Percentiles rank a stretch among this genome's conserved stretches.
Evolutionary conservation across 352 stramenopile genomes (phyloP).

Genomic region (Phytophthora citrophthora): DNA sequence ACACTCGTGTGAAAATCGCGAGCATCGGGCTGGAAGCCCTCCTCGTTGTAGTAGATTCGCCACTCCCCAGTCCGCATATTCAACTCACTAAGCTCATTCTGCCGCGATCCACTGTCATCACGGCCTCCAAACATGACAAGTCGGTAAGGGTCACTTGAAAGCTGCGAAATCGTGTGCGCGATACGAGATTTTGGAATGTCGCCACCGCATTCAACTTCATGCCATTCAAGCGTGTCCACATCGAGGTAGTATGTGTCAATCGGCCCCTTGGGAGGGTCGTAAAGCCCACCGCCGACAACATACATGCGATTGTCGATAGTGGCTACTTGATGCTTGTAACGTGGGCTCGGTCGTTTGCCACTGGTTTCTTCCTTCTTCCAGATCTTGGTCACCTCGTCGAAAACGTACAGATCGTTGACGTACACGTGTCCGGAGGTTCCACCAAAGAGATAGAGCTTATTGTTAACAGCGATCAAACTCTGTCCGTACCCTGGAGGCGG

Average conservation of each 20-base stretch:
- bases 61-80: constrained; percentile 69
- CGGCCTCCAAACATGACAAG: constrained; percentile 84
- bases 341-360: constrained; percentile 67
- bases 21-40: constrained; percentile 71
- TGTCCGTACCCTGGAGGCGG: constrained; percentile 81
- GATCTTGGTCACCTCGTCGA: constrained; percentile 71
- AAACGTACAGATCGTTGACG: constrained; percentile 87
- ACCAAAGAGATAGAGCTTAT: constrained; percentile 85
- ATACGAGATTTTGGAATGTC: constrained; percentile 78
- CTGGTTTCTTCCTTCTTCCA: constrained; percentile 78
- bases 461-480: constrained; percentile 77
- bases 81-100: constrained; percentile 76
- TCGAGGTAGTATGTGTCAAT: constrained; percentile 85
- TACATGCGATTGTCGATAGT: constrained; percentile 77
- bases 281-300: constrained; percentile 78
- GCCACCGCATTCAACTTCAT: constrained; percentile 63
- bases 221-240: constrained; percentile 74
- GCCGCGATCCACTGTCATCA: constrained; percentile 70
- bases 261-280: constrained; percentile 80
- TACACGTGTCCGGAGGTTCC: constrained; percentile 84
- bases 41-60: constrained; percentile 64
- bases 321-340: constrained; percentile 88
- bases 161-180: constrained; percentile 76
- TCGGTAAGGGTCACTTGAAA: constrained; percentile 49
- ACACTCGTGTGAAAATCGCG: constrained; percentile 85